Evolutionary conservation across 345 rosid genomes (phyloP), one percentile per base, ranked within the genome.

Genomic region (Orychophragmus violaceus): DNA sequence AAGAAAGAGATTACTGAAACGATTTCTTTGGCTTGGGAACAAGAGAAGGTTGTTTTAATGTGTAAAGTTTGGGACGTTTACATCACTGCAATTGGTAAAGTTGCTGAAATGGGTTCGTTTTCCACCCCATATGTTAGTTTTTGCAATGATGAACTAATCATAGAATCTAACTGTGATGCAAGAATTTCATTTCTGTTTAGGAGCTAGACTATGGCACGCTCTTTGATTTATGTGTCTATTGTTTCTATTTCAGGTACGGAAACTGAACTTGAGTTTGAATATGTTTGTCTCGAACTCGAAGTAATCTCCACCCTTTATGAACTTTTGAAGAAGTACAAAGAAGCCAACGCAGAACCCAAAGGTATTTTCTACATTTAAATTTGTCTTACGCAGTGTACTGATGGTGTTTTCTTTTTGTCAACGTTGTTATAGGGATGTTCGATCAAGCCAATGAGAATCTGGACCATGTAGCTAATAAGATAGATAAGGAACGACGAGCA

Each of bases 221-320:
- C 17, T 18, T 39, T 66, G 54, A 54, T n/a, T 57, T 45, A 0
- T 30, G 29, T 22, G 36, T 60, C 45, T 62, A 16, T 5, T 53
- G n/a, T n/a, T n/a, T n/a, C 90, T 85, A 92, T 95, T 58, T 90
- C 95, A 21, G 74, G 85, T 48, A 81, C 74, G 45, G 91, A 94
- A 76, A 88, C 96, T 64, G 96, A 86, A 57, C 71, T 85, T 55
- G 99, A 94, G 78, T 88, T 85, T 70, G 98, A 88, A 78, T 95
- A 89, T 33, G 86, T 94, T 74, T 90, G 96, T 51, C 96, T 94
- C 3, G 99, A 94, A 80, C 82, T 94, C 50, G 97, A 87, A 75
- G 96, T 90, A 51, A 85, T 84, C 32, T 80, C 77, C 39, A 70
- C 82, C 36, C 92, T 90, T 62, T 83, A 86, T 71, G 82, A 83